Evolutionary conservation across 331 rosid genomes (phyloP).

Genomic region (Stylosanthes scabra): DNA sequence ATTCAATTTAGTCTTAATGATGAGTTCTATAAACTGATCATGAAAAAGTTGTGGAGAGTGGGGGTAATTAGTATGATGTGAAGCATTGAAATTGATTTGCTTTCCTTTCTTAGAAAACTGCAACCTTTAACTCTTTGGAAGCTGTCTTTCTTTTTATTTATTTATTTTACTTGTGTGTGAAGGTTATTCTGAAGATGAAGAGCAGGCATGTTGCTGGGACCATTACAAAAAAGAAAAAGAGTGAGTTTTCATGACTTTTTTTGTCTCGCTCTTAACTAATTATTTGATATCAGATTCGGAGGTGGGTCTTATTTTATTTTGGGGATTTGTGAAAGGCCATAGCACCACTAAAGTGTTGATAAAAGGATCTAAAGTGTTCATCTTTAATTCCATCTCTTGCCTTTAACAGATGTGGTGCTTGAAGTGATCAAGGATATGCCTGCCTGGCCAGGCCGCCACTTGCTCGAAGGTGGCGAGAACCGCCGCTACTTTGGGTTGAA

Average conservation of each 20-base stretch:
- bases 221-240: constrained; percentile 99
- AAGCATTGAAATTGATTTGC: constrained; percentile 43
- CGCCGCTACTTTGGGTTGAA: constrained; percentile 93
- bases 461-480: constrained; percentile 83
- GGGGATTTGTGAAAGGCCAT: constrained; percentile 90
- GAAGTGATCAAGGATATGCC: constrained; percentile 88
- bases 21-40: constrained; percentile 48
- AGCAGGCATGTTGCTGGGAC: constrained; percentile 99
- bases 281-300: constrained; percentile 64
- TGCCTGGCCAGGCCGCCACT: constrained; percentile 96
- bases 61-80: constrained; percentile 40
- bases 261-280: constrained; percentile 82
- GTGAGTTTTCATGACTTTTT: constrained; percentile 74
- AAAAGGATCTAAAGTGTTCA: constrained; percentile 44
- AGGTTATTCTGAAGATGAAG: constrained; percentile 99
- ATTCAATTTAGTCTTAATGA: constrained; percentile 42
- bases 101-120: constrained; percentile 38
- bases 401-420: constrained; percentile 67
- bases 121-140: constrained; percentile 47
- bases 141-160: constrained; percentile 48
- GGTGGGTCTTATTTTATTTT: constrained; percentile 73
- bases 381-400: constrained; percentile 39
- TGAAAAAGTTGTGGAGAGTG: constrained; percentile 35
- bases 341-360: constrained; percentile 31
- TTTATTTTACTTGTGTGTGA: constrained; percentile 27